phyloP scores from a whole-genome alignment of 1,139 yeast genomes.

The Suhomyces chickasaworum region DNA sequence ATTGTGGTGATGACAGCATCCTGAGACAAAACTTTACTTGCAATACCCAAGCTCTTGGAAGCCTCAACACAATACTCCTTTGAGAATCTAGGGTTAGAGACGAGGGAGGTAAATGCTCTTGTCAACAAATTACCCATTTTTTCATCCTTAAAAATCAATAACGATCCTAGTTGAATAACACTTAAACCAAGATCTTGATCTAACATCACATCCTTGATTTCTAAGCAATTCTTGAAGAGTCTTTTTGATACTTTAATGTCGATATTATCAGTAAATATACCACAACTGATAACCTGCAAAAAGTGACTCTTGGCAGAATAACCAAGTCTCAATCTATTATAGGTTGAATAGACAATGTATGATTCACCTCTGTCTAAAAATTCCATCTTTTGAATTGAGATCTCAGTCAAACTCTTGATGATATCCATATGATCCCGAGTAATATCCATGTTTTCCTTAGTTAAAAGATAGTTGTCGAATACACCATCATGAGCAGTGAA shows the following conservation, averaged over 20 bases:
- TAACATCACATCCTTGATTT: slow-evolving; percentile 45
- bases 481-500: slow-evolving; percentile 6
- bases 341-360: slow-evolving; percentile 46
- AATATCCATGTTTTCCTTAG: slow-evolving; percentile 16
- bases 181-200: slow-evolving; percentile 50
- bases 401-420: slow-evolving; percentile 33
- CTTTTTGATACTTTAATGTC: slow-evolving; percentile 35
- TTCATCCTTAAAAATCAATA: slow-evolving; percentile 51
- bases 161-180: slow-evolving; percentile 56
- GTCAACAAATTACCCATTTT: slow-evolving; percentile 50
- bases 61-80: slow-evolving; percentile 34
- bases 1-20: slow-evolving; percentile 87
- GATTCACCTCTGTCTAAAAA: slow-evolving; percentile 49
- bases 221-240: slow-evolving; percentile 41
- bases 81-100: slow-evolving; percentile 45
- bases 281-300: slow-evolving; percentile 47
- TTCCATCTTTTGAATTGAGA: slow-evolving; percentile 44
- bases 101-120: slow-evolving; percentile 51
- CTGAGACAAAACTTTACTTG: slow-evolving; percentile 57
- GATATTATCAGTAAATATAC: slow-evolving; percentile 44
- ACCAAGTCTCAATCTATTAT: slow-evolving; percentile 41
- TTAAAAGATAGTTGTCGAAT: slow-evolving; percentile 9
- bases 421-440: slow-evolving; percentile 20
- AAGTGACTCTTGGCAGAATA: slow-evolving; percentile 43
- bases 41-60: slow-evolving; percentile 46